These are phyloP conservation scores for Cyberlindnera japonica DNA, from an alignment of 805 yeast genomes.

Conservation along the genomic window DNA sequence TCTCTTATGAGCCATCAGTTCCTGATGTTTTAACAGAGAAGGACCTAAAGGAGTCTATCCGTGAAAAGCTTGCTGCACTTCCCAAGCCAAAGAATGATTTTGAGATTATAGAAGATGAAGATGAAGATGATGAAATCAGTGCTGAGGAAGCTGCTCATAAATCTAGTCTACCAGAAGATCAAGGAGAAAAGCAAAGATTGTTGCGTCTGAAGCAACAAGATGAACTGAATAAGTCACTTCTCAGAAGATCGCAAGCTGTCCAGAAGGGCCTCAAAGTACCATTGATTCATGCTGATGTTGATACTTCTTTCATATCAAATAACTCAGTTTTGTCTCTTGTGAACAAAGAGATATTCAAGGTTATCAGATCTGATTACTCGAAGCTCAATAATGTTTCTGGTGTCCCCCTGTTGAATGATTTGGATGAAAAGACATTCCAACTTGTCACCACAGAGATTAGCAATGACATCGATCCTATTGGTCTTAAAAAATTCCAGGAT, in stretches of 20 bases:
- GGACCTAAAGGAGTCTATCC: conserved; percentile 5
- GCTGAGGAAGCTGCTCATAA: too few species aligned
- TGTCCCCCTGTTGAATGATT: conserved; percentile 19
- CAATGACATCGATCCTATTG: conserved; percentile 9
- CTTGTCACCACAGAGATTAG: conserved; percentile 12
- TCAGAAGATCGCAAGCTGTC: conserved; percentile 44
- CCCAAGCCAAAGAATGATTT: conserved; percentile 47
- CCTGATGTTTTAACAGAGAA: neutral
- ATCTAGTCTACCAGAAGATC: conserved; percentile 11
- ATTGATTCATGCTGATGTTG: conserved; percentile 10
- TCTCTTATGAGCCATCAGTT: neutral
- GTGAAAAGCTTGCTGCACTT: conserved; percentile 29
- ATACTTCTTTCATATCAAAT: neutral
- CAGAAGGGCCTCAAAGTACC: conserved; percentile 45
- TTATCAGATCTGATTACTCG: conserved; percentile 42
- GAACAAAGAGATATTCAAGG: conserved; percentile 30
- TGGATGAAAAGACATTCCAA: conserved; percentile 15
- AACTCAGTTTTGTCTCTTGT: conserved; percentile 16
- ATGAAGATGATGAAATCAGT: conserved; percentile 20
- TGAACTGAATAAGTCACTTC: conserved; percentile 21
- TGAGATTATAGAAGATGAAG: conserved; percentile 37
- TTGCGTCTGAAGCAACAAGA: conserved; percentile 12
- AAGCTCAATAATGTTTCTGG: conserved; percentile 27
- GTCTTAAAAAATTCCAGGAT: conserved; percentile 10
- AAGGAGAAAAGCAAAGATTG: conserved; percentile 23